Percentiles rank a stretch among this genome's conserved stretches.
phyloP scores from a whole-genome alignment of 495 filamentous ascomycete genomes.

The Parathielavia hyrcaniae region DNA sequence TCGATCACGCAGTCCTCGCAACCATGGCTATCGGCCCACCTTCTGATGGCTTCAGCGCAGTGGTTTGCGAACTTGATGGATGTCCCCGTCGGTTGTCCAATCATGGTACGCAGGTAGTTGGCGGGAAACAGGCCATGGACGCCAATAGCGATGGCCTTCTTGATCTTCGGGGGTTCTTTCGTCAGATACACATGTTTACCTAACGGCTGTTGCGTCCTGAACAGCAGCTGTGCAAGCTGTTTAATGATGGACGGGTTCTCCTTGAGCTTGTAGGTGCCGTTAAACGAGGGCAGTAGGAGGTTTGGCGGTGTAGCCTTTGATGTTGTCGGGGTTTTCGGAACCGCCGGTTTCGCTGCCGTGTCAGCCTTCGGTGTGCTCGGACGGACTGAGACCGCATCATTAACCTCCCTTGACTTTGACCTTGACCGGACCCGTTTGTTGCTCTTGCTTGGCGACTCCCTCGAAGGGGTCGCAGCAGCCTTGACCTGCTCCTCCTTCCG shows the following conservation, averaged over 20 bases:
- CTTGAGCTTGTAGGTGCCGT: slow-evolving; percentile 59
- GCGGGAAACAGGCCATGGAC: slow-evolving; percentile 94
- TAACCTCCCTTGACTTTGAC: slow-evolving; percentile 44
- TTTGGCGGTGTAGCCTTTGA: slow-evolving; percentile 47
- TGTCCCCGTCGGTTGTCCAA: slow-evolving; percentile 92
- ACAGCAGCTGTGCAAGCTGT: slow-evolving; percentile 60
- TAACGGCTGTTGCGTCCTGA: slow-evolving; percentile 53
- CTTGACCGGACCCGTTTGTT: slow-evolving; percentile 46
- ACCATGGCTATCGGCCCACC: slow-evolving; percentile 66
- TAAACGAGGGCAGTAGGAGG: slow-evolving; percentile 62
- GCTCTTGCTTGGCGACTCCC: slow-evolving; percentile 35
- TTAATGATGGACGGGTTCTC: slow-evolving; percentile 65
- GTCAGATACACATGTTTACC: slow-evolving; percentile 65
- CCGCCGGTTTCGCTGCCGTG: slow-evolving; percentile 24
- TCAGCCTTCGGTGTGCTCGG: slow-evolving; percentile 36
- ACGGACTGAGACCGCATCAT: slow-evolving; percentile 33
- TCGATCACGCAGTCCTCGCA: slow-evolving; percentile 66
- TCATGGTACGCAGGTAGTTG: slow-evolving; percentile 70
- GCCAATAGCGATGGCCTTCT: slow-evolving; percentile 82
- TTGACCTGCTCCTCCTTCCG: slow-evolving; percentile 26
- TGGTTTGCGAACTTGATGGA: slow-evolving; percentile 88
- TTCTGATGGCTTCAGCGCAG: slow-evolving; percentile 73
- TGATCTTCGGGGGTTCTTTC: slow-evolving; percentile 64
- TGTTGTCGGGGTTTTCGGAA: slow-evolving; percentile 29
- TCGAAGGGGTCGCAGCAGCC: slow-evolving; percentile 23